Conservation (phyloP, 768 basidiomycete genomes). For the Lactifluus echinatus region DNA sequence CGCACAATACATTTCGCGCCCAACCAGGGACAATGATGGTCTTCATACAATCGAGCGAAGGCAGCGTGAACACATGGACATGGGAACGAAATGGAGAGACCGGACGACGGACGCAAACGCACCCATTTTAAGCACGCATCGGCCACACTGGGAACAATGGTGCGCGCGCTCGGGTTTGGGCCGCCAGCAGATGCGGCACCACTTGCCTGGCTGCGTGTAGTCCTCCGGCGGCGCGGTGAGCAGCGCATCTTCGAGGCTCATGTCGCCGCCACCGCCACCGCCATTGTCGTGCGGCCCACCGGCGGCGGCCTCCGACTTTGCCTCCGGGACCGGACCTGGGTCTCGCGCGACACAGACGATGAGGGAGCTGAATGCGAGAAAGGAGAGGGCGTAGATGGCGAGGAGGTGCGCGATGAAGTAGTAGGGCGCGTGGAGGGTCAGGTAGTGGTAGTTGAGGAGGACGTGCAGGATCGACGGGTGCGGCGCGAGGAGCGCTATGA, state of each 20-base stretch:
- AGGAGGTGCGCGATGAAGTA: conserved; percentile 47
- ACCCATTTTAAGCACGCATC: conserved; percentile 86
- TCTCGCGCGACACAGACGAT: conserved; percentile 65
- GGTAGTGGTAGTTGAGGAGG: conserved; percentile 58
- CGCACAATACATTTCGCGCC: conserved; percentile 69
- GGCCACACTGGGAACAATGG: conserved; percentile 65
- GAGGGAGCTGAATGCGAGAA: conserved; percentile 63
- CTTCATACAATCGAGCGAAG: too few relatives aligned
- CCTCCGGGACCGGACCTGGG: conserved; percentile 49
- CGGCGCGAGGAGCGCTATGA: conserved; percentile 56
- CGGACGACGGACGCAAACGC: conserved; percentile 21
- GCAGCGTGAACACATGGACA: too few relatives aligned
- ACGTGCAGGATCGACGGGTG: conserved; percentile 67
- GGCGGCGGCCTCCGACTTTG: conserved; percentile 8
- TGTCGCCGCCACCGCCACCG: conserved; percentile 27
- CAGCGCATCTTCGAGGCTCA: conserved; percentile 53
- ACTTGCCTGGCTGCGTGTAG: conserved; percentile 45
- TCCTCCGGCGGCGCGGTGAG: conserved; percentile 39
- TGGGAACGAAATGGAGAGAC: neutral
- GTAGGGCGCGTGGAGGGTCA: conserved; percentile 39
- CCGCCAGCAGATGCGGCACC: conserved; percentile 75
- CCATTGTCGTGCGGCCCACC: too few relatives aligned
- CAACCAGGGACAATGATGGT: conserved; percentile 85
- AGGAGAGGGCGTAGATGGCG: conserved; percentile 55
- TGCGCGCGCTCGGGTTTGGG: conserved; percentile 76